Percentiles rank a stretch among this genome's conserved stretches.
Evolutionary conservation across 148 eudicot species (phyloP).

Genomic region (Vaccinium myrtillus): DNA sequence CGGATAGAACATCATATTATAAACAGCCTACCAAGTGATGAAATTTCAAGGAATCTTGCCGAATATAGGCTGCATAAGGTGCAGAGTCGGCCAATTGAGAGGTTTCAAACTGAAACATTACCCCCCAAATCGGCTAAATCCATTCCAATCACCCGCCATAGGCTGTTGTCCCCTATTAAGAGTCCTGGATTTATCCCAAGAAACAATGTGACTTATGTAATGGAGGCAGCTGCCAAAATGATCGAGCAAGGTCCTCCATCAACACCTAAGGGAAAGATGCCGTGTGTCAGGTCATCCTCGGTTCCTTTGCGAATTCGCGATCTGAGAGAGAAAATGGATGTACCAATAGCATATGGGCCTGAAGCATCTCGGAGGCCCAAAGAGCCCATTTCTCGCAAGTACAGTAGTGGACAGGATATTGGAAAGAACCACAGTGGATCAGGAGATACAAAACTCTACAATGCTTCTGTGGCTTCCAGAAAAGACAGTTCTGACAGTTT

Average conservation of each 20-base stretch:
- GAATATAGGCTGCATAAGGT: slow-evolving; percentile 46
- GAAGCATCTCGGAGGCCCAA: slow-evolving; percentile 48
- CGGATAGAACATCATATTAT: slow-evolving; percentile 43
- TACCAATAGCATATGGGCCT: slow-evolving; percentile 38
- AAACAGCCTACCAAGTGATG: slow-evolving; percentile 44
- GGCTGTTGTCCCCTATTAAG: slow-evolving; percentile 84
- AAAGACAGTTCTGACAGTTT: slow-evolving; percentile 36
- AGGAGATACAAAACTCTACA: slow-evolving; percentile 33
- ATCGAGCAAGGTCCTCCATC: slow-evolving; percentile 64
- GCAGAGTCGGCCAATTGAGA: slow-evolving; percentile 64
- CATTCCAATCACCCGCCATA: slow-evolving; percentile 67
- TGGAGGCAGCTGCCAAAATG: slow-evolving; percentile 86
- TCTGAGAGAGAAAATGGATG: slow-evolving; percentile 62
- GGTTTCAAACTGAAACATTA: slow-evolving; percentile 79
- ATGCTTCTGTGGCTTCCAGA: slow-evolving; percentile 41
- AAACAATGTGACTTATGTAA: slow-evolving; percentile 66
- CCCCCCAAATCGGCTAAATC: slow-evolving; percentile 90
- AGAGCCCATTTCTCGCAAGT: slow-evolving; percentile 32
- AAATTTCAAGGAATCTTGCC: slow-evolving; percentile 44
- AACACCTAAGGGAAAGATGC: slow-evolving; percentile 34
- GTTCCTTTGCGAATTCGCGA: slow-evolving; percentile 66
- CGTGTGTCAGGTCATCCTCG: slow-evolving; percentile 61
- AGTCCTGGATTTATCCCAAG: slow-evolving; percentile 81
- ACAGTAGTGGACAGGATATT: slow-evolving; percentile 35
- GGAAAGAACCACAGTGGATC: slow-evolving; percentile 35